Conservation (phyloP, 495 filamentous ascomycete species). For the Penicillium taxi region DNA sequence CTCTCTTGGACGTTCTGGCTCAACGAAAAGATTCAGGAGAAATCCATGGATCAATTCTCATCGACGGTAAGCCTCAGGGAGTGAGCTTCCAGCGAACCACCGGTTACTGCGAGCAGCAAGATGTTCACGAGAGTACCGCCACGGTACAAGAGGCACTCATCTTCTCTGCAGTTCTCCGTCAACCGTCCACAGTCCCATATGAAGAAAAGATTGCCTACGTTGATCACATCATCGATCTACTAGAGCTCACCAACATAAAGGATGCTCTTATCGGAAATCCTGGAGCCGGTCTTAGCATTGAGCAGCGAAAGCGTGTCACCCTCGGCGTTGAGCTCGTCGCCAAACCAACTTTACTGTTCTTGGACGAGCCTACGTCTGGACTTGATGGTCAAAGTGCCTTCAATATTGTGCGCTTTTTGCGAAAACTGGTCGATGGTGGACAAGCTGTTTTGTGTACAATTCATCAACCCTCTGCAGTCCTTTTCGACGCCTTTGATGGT, state of each 20-base stretch:
- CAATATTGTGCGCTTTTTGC: slow-evolving; percentile 66
- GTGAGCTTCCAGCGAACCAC: slow-evolving; percentile 55
- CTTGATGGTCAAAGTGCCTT: slow-evolving; percentile 57
- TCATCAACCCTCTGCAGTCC: slow-evolving; percentile 76
- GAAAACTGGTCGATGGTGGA: slow-evolving; percentile 72
- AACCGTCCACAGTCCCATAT: slow-evolving; percentile 25
- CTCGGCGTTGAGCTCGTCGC: slow-evolving; percentile 70
- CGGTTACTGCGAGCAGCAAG: slow-evolving; percentile 73
- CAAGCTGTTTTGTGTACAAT: slow-evolving; percentile 91
- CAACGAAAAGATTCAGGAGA: slow-evolving; percentile 44
- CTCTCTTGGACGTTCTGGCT: slow-evolving; percentile 44
- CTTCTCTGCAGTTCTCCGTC: slow-evolving; percentile 44
- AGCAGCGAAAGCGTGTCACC: slow-evolving; percentile 82
- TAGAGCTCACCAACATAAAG: slow-evolving; percentile 38
- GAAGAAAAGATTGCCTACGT: slow-evolving; percentile 45
- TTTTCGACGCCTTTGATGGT: slow-evolving; percentile 45
- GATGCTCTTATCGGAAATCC: slow-evolving; percentile 65
- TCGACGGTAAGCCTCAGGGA: slow-evolving; percentile 39
- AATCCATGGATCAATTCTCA: slow-evolving; percentile 39
- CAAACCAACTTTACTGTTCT: slow-evolving; percentile 57
- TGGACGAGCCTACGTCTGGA: slow-evolving; percentile 59
- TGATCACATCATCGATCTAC: slow-evolving; percentile 41
- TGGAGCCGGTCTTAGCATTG: slow-evolving; percentile 69
- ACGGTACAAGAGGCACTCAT: slow-evolving; percentile 42
- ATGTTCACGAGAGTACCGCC: slow-evolving; percentile 58